Evolutionary conservation across 495 filamentous ascomycete genomes (phyloP), one percentile per base, ranked within the genome.

Genomic region (Neurospora terricola): DNA sequence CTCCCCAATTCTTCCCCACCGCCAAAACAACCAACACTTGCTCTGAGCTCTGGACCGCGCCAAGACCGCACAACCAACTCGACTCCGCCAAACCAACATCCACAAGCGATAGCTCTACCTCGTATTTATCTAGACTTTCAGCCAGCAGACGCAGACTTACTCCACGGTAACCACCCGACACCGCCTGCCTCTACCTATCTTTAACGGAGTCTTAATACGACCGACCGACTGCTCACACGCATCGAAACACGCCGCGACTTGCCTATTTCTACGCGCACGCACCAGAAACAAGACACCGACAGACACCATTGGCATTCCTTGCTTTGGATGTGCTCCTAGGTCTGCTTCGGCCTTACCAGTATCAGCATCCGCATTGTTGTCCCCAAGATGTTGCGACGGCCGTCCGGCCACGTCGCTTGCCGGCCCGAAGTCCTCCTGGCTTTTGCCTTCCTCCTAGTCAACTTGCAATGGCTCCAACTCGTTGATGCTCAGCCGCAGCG

Each of bases 401-500:
- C 86, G 78, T 84, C 83, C 77, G 82, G 84, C 82, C 83, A 84
- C 73, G 85, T 85, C 82, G 82, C 83, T 76, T 78, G 76, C 54
- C 80, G 78, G 80, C 81, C 79, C 75, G 84, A 83, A 75, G 80
- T 84, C 75, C 74, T 85, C 36, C 75, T 89, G 74, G 83, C 85
- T 71, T 77, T 89, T 71, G 84, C 85, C 42, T 79, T 88, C 70
- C 79, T 86, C 69, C 77, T 88, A n/a, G 76, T 87, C 37, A 71
- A 86, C 69, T 76, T 90, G 23, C 84, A 86, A 70, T 85, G 84
- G 80, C 83, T 88, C 69, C 80, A 80, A 37, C 78, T 85, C 76
- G 84, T 86, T 78, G 81, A 87, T 80, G 86, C 87, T 86, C 88
- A 87, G 85, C 88, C 87, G 85, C 87, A 88, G 82, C 81, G 77